Evolutionary conservation across 1,139 yeast genomes (phyloP).

Genomic region (Meyerozyma elateridarum): DNA sequence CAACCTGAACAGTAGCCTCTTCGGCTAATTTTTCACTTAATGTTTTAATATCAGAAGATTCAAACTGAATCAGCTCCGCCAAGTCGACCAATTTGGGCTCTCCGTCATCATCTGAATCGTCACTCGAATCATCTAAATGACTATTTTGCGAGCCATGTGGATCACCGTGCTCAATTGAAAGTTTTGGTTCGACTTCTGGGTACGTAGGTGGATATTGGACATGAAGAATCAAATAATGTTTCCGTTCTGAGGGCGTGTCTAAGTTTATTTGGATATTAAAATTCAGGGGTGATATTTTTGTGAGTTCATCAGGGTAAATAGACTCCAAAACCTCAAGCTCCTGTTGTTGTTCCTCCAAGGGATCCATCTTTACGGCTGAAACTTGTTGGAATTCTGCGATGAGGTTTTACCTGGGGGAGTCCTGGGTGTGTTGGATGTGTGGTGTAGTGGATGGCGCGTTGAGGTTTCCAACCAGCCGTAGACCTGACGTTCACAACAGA

Average conservation of each 20-base stretch:
- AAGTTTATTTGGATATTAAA: conserved; percentile 46
- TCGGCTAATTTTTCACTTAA: conserved; percentile 41
- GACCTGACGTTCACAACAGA: too few species aligned
- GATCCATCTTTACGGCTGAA: conserved; percentile 66
- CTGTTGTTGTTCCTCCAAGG: conserved; percentile 68
- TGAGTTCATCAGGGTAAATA: conserved; percentile 87
- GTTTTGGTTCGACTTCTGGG: conserved; percentile 64
- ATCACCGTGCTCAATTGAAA: conserved; percentile 33
- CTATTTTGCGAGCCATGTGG: conserved; percentile 38
- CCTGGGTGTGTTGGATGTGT: too few species aligned
- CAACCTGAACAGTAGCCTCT: conserved; percentile 74
- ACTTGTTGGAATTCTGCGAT: too few species aligned
- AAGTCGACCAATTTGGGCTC: conserved; percentile 43
- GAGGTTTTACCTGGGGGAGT: too few species aligned
- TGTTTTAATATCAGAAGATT: conserved; percentile 37
- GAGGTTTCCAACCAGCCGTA: too few species aligned
- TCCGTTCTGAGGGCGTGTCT: conserved; percentile 56
- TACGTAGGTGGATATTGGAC: conserved; percentile 69
- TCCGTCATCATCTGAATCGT: conserved; percentile 43
- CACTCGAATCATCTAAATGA: conserved; percentile 37
- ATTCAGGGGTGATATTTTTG: conserved; percentile 34
- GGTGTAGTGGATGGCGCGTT: too few species aligned
- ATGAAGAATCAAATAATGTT: conserved; percentile 46
- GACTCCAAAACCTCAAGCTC: conserved; percentile 82
- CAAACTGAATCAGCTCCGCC: conserved; percentile 53